Evolutionary conservation across 805 yeast genomes (phyloP).

Genomic region (Yarrowia sp.): DNA sequence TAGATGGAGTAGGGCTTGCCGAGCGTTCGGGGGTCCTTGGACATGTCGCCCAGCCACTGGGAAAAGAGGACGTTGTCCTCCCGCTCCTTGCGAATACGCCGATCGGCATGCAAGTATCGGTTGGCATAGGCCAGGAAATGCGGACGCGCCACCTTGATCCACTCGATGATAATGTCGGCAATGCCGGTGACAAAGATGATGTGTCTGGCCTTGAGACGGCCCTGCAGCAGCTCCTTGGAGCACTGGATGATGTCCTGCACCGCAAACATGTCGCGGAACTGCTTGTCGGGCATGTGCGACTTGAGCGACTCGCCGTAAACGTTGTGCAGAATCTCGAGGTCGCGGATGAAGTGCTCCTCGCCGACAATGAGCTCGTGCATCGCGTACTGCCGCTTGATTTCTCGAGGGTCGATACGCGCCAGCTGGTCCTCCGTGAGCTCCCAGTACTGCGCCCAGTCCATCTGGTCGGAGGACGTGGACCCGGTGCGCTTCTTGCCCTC

Average conservation of each 20-base stretch:
- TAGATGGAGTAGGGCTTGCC: slow-evolving; percentile 46
- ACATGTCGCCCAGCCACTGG: slow-evolving; percentile 55
- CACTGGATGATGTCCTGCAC: slow-evolving; percentile 55
- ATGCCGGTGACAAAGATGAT: slow-evolving; percentile 57
- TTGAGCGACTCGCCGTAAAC: slow-evolving; percentile 50
- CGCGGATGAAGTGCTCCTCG: slow-evolving; percentile 66
- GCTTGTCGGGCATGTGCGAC: slow-evolving; percentile 46
- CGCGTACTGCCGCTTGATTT: slow-evolving; percentile 67
- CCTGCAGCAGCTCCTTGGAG: slow-evolving; percentile 54
- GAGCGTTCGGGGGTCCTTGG: slow-evolving; percentile 47
- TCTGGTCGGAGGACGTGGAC: background rate
- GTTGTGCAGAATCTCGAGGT: slow-evolving; percentile 63
- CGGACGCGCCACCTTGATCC: slow-evolving; percentile 59
- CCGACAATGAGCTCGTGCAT: slow-evolving; percentile 70
- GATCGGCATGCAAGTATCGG: slow-evolving; percentile 38
- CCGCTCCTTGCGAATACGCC: slow-evolving; percentile 48
- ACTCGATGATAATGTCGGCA: slow-evolving; percentile 59
- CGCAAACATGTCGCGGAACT: slow-evolving; percentile 54
- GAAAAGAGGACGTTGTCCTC: slow-evolving; percentile 47
- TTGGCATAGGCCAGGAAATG: slow-evolving; percentile 59
- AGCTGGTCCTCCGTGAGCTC: slow-evolving; percentile 31
- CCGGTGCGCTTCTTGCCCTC: background rate
- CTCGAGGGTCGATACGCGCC: slow-evolving; percentile 36
- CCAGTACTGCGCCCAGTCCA: slow-evolving; percentile 38
- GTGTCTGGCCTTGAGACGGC: slow-evolving; percentile 57